phyloP scores from a whole-genome alignment of 768 basidiomycete genomes.

The Mycena metata region DNA sequence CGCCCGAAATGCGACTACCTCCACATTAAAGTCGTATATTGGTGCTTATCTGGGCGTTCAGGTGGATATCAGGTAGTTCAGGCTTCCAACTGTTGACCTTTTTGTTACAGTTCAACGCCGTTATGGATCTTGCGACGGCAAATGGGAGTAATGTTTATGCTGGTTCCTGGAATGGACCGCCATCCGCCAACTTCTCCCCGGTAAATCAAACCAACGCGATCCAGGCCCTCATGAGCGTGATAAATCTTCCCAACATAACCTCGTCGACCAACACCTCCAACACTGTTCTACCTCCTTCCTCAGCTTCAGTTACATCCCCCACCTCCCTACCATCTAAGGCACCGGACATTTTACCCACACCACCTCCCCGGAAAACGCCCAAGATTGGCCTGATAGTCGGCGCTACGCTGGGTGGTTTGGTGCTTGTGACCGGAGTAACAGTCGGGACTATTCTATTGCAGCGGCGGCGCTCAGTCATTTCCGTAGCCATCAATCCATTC shows the following conservation, averaged over 20 bases:
- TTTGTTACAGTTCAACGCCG: slow-evolving; percentile 28
- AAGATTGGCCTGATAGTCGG: not conserved
- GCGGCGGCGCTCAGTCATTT: not conserved
- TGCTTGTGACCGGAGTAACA: not conserved
- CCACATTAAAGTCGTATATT: not conserved
- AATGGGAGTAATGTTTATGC: slow-evolving; percentile 5
- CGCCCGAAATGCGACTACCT: not conserved
- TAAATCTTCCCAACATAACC: not conserved
- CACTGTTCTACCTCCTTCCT: no score
- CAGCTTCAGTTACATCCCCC: no score
- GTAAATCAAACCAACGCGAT: slow-evolving; percentile 5
- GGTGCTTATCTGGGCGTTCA: not conserved
- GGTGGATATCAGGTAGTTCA: not conserved
- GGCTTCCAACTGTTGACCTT: no score
- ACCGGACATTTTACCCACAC: not conserved
- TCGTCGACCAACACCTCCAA: not conserved
- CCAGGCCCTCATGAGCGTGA: not conserved
- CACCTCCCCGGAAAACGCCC: not conserved
- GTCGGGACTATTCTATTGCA: not conserved
- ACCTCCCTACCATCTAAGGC: not conserved
- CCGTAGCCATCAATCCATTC: not conserved
- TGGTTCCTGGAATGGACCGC: not conserved
- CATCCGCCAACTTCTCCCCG: not conserved
- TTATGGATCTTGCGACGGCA: slow-evolving; percentile 28
- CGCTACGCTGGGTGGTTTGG: not conserved